phyloP scores from a whole-genome alignment of 2,329 filamentous ascomycete species.

The Fusarium avenaceum region DNA sequence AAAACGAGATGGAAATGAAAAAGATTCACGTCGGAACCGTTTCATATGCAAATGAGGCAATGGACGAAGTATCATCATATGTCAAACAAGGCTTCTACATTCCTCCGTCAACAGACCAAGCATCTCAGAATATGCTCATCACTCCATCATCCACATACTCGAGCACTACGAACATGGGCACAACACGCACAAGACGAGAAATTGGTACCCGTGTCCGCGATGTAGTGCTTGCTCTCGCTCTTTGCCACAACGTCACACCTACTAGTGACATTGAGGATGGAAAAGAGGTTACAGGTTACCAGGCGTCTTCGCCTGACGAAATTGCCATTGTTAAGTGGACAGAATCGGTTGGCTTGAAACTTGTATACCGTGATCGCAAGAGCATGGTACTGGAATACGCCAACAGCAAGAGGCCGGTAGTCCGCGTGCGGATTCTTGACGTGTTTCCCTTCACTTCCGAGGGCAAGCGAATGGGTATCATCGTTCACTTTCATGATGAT shows the following conservation, averaged over 20 bases:
- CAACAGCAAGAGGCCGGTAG: conserved; percentile 78
- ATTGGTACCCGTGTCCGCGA: conserved; percentile 95
- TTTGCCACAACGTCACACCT: conserved; percentile 98
- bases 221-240: conserved; percentile 88
- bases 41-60: conserved; percentile 97
- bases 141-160: conserved; percentile 81
- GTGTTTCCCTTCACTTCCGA: conserved; percentile 98
- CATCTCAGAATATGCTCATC: conserved; percentile 68
- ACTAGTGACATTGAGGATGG: conserved; percentile 83
- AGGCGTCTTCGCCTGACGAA: conserved; percentile 97
- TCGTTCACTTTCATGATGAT: conserved; percentile 84
- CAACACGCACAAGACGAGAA: conserved; percentile 89
- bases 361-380: conserved; percentile 88
- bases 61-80: conserved; percentile 95
- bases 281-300: conserved; percentile 83
- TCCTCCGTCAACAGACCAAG: conserved; percentile 60
- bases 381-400: conserved; percentile 85
- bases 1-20: conserved; percentile 99
- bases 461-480: conserved; percentile 97
- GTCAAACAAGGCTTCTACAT: conserved; percentile 84
- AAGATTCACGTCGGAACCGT: conserved; percentile 99
- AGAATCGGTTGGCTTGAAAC: conserved; percentile 87
- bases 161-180: conserved; percentile 69
- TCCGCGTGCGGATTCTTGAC: conserved; percentile 89
- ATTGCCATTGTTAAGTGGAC: conserved; percentile 98